These are phyloP conservation scores for Cicer yamashitae DNA, from an alignment of 306 rosid species.

Conservation along the genomic window DNA sequence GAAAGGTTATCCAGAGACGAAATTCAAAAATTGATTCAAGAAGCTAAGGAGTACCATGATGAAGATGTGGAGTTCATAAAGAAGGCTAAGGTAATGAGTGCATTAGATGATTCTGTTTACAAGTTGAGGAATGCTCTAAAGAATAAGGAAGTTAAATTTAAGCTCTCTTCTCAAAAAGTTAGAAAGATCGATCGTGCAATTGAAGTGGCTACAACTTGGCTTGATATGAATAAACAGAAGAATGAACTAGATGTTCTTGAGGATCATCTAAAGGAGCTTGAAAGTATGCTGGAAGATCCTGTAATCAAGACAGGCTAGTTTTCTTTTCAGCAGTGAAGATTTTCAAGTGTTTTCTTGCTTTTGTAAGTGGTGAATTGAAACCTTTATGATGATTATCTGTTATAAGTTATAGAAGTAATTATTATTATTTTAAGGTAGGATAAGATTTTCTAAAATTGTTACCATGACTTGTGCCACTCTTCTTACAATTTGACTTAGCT, in stretches of 20 bases:
- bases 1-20: constrained; percentile 49
- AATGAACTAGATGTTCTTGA: not conserved
- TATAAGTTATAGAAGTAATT: no score
- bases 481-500: no score
- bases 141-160: constrained; percentile 32
- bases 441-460: no score
- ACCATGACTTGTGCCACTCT: not conserved
- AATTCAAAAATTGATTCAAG: constrained; percentile 54
- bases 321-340: not conserved
- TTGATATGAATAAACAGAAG: not conserved
- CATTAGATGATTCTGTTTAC: constrained; percentile 48
- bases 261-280: constrained; percentile 42
- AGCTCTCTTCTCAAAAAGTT: constrained; percentile 14
- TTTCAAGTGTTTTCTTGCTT: not conserved
- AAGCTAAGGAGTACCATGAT: constrained; percentile 45
- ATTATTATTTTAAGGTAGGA: not conserved
- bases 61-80: constrained; percentile 53
- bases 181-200: constrained; percentile 39
- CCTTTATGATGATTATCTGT: not conserved
- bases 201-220: not conserved
- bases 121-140: constrained; percentile 43
- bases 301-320: not conserved
- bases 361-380: not conserved
- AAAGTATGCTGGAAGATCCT: not conserved
- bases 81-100: constrained; percentile 44